Evolutionary conservation across 2,329 filamentous ascomycete genomes (phyloP).

Genomic region (Grosmannia serpens): DNA sequence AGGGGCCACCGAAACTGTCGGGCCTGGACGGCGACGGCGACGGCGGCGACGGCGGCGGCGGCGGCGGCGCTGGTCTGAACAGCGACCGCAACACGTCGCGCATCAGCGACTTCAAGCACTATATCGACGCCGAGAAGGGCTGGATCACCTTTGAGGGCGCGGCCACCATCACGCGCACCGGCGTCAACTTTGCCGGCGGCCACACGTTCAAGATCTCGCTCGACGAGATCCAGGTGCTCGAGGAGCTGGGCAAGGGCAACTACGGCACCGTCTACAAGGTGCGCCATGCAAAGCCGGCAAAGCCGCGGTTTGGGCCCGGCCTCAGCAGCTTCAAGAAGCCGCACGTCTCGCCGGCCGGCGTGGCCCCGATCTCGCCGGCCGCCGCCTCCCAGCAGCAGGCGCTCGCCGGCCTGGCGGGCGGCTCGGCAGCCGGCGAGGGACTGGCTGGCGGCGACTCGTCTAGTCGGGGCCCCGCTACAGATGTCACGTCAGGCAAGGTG

Average conservation of each 20-base stretch:
- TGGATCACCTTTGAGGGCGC: constrained; percentile 89
- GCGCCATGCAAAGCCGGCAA: constrained; percentile 59
- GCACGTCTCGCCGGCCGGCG: background rate
- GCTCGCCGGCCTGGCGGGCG: constrained; percentile 13
- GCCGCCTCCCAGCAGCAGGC: constrained; percentile 19
- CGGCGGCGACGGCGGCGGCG: constrained; percentile 4
- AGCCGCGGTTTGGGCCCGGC: constrained; percentile 47
- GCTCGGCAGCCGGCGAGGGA: background rate
- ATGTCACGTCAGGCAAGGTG: constrained; percentile 56
- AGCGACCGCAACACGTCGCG: constrained; percentile 32
- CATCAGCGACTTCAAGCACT: constrained; percentile 56
- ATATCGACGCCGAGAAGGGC: constrained; percentile 83
- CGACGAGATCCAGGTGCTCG: constrained; percentile 86
- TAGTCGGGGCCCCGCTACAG: background rate
- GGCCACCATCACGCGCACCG: constrained; percentile 75
- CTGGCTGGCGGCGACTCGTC: background rate
- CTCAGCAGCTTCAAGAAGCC: constrained; percentile 35
- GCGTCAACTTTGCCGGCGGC: constrained; percentile 86
- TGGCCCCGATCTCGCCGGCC: background rate
- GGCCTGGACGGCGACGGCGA: constrained; percentile 22
- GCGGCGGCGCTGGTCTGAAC: constrained; percentile 19
- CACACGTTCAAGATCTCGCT: constrained; percentile 87
- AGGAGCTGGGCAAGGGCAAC: constrained; percentile 93
- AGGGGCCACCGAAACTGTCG: constrained; percentile 30
- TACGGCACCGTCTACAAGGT: constrained; percentile 98